Conservation (phyloP, 768 basidiomycete genomes). For the Lactarius indigo region DNA sequence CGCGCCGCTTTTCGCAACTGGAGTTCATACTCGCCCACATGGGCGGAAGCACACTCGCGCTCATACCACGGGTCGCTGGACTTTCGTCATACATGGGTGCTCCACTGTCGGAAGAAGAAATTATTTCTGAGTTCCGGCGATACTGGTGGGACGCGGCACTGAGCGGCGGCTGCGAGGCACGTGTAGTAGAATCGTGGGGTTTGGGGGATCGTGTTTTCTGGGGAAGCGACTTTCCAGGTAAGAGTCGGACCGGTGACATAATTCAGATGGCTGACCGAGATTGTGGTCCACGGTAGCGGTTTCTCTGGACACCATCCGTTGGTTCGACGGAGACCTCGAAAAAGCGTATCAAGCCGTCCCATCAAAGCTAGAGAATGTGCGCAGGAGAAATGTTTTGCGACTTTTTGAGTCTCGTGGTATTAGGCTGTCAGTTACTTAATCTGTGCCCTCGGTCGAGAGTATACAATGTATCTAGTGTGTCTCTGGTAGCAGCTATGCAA, state of each 20-base stretch:
- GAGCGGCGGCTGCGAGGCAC: slow-evolving; percentile 50
- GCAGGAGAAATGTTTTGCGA: slow-evolving; percentile 47
- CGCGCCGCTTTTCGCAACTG: slow-evolving; percentile 55
- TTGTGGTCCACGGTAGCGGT: slow-evolving; percentile 14
- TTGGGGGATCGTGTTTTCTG: slow-evolving; percentile 53
- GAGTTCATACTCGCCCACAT: slow-evolving; percentile 71
- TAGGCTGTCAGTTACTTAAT: not conserved
- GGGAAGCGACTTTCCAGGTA: slow-evolving; percentile 78
- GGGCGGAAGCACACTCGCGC: slow-evolving; percentile 63
- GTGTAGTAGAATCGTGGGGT: slow-evolving; percentile 53
- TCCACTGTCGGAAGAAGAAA: slow-evolving; percentile 55
- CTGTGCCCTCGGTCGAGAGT: not conserved
- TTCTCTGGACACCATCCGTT: slow-evolving; percentile 36
- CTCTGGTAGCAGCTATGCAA: not conserved
- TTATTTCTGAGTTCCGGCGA: slow-evolving; percentile 61
- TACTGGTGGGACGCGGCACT: slow-evolving; percentile 78
- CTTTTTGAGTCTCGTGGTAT: slow-evolving; percentile 38
- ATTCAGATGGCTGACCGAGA: not conserved
- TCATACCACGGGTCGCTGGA: slow-evolving; percentile 66
- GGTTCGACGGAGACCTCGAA: slow-evolving; percentile 47
- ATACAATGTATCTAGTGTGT: not conserved
- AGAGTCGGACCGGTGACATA: not conserved
- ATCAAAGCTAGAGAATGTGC: slow-evolving; percentile 41
- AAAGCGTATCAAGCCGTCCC: slow-evolving; percentile 34
- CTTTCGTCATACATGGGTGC: slow-evolving; percentile 72